Conservation (phyloP, 2,329 filamentous ascomycete genomes). For the Fusarium multiceps region DNA sequence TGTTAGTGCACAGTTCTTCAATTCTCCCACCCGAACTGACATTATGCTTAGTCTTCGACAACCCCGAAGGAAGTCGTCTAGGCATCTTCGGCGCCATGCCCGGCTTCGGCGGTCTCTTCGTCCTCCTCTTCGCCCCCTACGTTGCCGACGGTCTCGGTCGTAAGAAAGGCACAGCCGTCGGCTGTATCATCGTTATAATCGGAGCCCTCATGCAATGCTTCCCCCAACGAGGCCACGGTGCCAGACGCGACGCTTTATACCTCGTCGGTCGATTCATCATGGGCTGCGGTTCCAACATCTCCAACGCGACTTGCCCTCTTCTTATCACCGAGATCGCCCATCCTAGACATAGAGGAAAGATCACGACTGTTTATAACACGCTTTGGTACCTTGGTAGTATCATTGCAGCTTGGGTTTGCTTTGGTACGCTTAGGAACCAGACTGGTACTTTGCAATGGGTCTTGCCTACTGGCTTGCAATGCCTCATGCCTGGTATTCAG, state of each 20-base stretch:
- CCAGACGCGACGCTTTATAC: conserved; percentile 34
- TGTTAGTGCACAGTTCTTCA: conserved; percentile 10
- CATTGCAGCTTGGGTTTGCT: conserved; percentile 39
- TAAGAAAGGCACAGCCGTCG: conserved; percentile 40
- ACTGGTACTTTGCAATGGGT: conserved; percentile 37
- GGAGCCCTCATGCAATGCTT: conserved; percentile 43
- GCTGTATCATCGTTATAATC: conserved; percentile 31
- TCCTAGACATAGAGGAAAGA: conserved; percentile 35
- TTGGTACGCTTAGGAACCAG: conserved; percentile 32
- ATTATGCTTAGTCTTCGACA: conserved; percentile 29
- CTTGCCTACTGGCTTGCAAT: conserved; percentile 36
- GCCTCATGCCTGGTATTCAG: conserved; percentile 41
- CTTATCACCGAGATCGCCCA: conserved; percentile 43
- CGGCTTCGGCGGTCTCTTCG: conserved; percentile 41
- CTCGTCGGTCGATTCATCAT: conserved; percentile 41
- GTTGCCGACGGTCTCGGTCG: conserved; percentile 41
- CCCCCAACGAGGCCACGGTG: conserved; percentile 8
- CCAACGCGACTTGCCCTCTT: conserved; percentile 40
- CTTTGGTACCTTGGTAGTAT: conserved; percentile 43
- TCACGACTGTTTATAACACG: conserved; percentile 44
- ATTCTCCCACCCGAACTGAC: not conserved
- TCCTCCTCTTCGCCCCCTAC: conserved; percentile 42
- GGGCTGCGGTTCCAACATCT: conserved; percentile 42
- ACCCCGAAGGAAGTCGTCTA: conserved; percentile 40
- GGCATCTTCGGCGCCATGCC: conserved; percentile 44